phyloP scores from a whole-genome alignment of 2,329 filamentous ascomycete species.

The Falciphora oryzae region DNA sequence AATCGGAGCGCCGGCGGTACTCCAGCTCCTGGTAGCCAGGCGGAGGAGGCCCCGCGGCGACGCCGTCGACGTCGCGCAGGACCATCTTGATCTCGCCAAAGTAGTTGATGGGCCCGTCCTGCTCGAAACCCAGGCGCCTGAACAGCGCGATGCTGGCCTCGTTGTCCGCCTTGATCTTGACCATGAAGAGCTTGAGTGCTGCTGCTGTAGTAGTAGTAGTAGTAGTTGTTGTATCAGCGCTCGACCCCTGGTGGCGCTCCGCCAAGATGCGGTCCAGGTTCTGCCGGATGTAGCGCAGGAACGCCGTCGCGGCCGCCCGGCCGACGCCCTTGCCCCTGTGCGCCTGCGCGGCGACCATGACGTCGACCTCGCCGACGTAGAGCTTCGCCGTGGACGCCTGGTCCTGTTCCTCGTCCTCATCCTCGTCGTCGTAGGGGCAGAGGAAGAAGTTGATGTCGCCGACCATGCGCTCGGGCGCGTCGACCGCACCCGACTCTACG shows the following conservation, averaged over 20 bases:
- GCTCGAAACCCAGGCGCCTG: slow-evolving; percentile 42
- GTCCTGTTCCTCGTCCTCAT: slow-evolving; percentile 23
- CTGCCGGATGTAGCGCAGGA: slow-evolving; percentile 61
- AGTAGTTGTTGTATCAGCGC: too few relatives aligned
- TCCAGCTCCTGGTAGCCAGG: slow-evolving; percentile 20
- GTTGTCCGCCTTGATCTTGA: slow-evolving; percentile 50
- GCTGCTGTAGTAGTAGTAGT: background rate
- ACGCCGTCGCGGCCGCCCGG: slow-evolving; percentile 55
- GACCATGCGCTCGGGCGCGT: slow-evolving; percentile 54
- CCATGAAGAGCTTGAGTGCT: slow-evolving; percentile 25
- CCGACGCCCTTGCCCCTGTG: slow-evolving; percentile 61
- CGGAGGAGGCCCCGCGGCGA: slow-evolving; percentile 7
- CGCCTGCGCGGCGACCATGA: slow-evolving; percentile 68
- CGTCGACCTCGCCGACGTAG: slow-evolving; percentile 68
- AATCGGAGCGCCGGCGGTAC: slow-evolving; percentile 15
- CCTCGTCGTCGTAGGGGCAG: slow-evolving; percentile 47
- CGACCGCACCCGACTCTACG: slow-evolving; percentile 36
- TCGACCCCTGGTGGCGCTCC: slow-evolving; percentile 38
- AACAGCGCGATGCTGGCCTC: slow-evolving; percentile 46
- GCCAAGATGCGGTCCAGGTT: slow-evolving; percentile 48
- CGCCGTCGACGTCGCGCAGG: slow-evolving; percentile 21
- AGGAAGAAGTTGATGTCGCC: slow-evolving; percentile 83
- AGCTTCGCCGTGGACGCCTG: slow-evolving; percentile 15
- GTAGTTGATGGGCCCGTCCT: slow-evolving; percentile 49
- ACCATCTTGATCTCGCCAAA: slow-evolving; percentile 54